Conservation (phyloP, 1,284 basidiomycete genomes). For the Abortiporus biennis region DNA sequence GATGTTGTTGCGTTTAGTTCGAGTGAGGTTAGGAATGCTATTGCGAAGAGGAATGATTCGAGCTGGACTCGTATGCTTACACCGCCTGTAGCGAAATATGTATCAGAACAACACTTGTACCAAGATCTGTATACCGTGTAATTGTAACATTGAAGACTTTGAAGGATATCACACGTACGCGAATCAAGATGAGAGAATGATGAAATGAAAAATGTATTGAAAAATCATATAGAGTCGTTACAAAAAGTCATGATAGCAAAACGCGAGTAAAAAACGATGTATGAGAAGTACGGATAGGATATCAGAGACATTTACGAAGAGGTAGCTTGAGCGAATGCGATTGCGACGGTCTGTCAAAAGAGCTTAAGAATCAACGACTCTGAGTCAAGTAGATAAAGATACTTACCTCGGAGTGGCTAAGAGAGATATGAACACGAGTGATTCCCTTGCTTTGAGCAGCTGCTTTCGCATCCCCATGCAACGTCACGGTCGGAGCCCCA, state of each 20-base stretch:
- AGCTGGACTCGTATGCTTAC: slow-evolving; percentile 38
- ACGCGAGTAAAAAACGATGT: slow-evolving; percentile 6
- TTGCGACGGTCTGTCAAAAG: slow-evolving; percentile 59
- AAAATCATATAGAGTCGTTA: slow-evolving; percentile 4
- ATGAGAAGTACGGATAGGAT: slow-evolving; percentile 5
- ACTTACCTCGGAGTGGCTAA: slow-evolving; percentile 88
- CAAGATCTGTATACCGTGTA: background rate
- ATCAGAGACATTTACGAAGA: slow-evolving; percentile 21
- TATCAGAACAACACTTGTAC: slow-evolving; percentile 49
- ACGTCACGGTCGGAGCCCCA: slow-evolving; percentile 68
- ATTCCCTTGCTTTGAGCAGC: slow-evolving; percentile 76
- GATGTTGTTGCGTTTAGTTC: slow-evolving; percentile 64
- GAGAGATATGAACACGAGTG: slow-evolving; percentile 73
- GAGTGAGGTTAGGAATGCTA: slow-evolving; percentile 57
- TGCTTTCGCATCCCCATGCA: slow-evolving; percentile 79
- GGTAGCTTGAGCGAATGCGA: slow-evolving; percentile 75
- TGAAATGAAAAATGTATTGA: slow-evolving; percentile 6
- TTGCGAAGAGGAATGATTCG: slow-evolving; percentile 31
- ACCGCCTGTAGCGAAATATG: slow-evolving; percentile 37
- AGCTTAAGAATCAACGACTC: slow-evolving; percentile 1
- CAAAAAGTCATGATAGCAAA: background rate
- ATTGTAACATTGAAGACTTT: background rate
- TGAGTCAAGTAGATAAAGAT: background rate
- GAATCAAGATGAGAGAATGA: slow-evolving; percentile 7
- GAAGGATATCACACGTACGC: background rate